Base-by-base conservation (phyloP, 2,329 filamentous ascomycete genomes). In the Calonectria montana region DNA sequence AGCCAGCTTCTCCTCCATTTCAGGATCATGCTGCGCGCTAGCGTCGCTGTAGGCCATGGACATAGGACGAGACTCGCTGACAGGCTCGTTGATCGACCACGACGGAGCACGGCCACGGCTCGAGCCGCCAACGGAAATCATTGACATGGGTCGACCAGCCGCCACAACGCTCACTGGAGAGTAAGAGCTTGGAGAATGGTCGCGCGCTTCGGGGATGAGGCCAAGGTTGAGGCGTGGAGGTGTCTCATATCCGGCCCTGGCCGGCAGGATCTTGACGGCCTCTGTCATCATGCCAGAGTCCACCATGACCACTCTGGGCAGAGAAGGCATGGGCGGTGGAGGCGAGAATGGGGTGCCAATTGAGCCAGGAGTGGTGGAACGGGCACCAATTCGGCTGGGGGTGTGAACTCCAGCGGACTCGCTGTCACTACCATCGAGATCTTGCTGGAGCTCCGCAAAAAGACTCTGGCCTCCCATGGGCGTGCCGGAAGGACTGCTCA, bases 401-500 rank as follows among this genome's bases (percentile, higher is more conserved):
- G 90, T 92, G 29, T 85, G 88, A 39, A 84, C 87, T 21, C 86
- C 87, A 70, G 84, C 86, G 66, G 93, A 92, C 73, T 93, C 92
- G 71, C 94, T 94, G 73, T 94, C 94, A 76, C 93, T 93, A 74
- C 91, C 91, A 73, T 91, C 93, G 50, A 98, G 86, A 75, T 95
- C 94, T 65, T 94, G 53, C 31, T 59, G 94, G 48, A 99, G 89
- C 83, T 99, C 97, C 47, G 95, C 95, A 81, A 97, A 97, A 63
- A 99, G 87, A 79, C 94, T 98, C 85, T 98, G 94, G 18, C 91
- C 84, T 50, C 83, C 82, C 69, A 88, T 85, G 12, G 90, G 86
- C 3, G 88, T 90, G 55, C 85, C 85, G 37, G 74, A 82, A 73
- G 86, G 88, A 76, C 86, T 88, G 72, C 85, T 87, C 21, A 83